phyloP scores from a whole-genome alignment of 1,284 basidiomycete species.

The Fomitopsis palustris region DNA sequence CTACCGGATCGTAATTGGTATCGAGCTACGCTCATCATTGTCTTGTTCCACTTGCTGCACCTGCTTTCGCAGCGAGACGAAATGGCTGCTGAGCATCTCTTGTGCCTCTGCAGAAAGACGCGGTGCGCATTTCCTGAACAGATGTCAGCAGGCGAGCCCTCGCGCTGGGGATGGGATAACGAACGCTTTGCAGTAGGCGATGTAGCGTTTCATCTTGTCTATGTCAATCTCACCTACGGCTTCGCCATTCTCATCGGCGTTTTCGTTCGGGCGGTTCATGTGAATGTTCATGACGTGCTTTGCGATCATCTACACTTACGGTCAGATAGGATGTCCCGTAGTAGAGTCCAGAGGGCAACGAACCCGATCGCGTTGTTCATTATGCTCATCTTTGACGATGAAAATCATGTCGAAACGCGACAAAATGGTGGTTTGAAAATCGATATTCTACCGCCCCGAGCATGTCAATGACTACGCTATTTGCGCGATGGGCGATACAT shows the following conservation, averaged over 20 bases:
- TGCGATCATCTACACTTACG: conserved; percentile 74
- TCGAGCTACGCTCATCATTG: conserved; percentile 96
- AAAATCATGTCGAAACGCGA: conserved; percentile 99
- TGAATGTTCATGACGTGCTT: conserved; percentile 99
- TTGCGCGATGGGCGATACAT: conserved; percentile 8
- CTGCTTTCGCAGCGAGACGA: conserved; percentile 91
- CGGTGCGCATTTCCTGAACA: conserved; percentile 87
- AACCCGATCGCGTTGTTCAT: conserved; percentile 89
- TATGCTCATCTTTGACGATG: conserved; percentile 98
- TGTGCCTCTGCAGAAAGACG: conserved; percentile 90
- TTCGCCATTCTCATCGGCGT: conserved; percentile 57
- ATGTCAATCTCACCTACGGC: conserved; percentile 91
- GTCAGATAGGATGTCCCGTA: background rate
- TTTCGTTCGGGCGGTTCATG: conserved; percentile 84
- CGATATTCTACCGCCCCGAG: conserved; percentile 73
- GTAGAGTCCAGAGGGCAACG: conserved; percentile 17
- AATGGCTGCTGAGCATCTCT: conserved; percentile 97
- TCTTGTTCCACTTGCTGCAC: conserved; percentile 96
- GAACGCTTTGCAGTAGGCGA: conserved; percentile 93
- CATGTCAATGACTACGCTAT: background rate
- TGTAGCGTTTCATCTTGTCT: conserved; percentile 98
- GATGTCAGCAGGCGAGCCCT: background rate
- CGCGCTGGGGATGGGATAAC: conserved; percentile 16
- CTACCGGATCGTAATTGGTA: conserved; percentile 96
- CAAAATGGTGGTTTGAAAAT: conserved; percentile 98